Conservation (phyloP, 352 stramenopile species). For the Saprolegnia parasitica region DNA sequence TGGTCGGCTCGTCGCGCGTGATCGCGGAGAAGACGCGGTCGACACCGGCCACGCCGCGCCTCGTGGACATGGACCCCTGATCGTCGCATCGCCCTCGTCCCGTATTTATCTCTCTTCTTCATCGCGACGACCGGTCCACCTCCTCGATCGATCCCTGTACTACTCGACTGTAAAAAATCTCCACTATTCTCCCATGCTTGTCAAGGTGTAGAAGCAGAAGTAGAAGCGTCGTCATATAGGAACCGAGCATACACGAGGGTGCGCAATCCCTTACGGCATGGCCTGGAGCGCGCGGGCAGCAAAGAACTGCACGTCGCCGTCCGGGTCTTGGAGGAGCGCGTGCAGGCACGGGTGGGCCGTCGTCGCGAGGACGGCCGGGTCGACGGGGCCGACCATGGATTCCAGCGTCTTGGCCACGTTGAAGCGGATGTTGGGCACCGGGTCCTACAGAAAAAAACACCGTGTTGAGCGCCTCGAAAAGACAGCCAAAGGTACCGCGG, state of each 20-base stretch:
- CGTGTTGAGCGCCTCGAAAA: too few relatives aligned
- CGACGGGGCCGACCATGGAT: slow-evolving; percentile 75
- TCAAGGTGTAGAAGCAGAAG: neutral
- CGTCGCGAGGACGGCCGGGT: slow-evolving; percentile 46
- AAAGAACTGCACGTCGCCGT: slow-evolving; percentile 94
- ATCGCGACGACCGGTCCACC: neutral
- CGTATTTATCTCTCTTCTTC: slow-evolving; percentile 18
- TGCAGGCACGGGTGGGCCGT: slow-evolving; percentile 84
- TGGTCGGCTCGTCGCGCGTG: slow-evolving; percentile 8
- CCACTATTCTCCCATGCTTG: neutral
- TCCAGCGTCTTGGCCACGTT: slow-evolving; percentile 97
- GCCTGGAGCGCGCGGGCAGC: slow-evolving; percentile 62
- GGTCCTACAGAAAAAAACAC: slow-evolving; percentile 50
- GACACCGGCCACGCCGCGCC: slow-evolving; percentile 16
- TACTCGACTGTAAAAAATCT: neutral
- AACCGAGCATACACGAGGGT: neutral
- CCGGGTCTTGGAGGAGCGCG: slow-evolving; percentile 83
- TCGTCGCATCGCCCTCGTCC: neutral
- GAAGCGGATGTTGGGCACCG: slow-evolving; percentile 98
- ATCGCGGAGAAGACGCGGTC: neutral
- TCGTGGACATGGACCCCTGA: slow-evolving; percentile 1
- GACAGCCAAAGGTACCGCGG: slow-evolving; percentile 22
- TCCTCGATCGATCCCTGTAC: too few relatives aligned
- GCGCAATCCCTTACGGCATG: slow-evolving; percentile 6
- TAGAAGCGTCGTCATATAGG: neutral